Base-by-base conservation (phyloP, 345 rosid species). In the Syzygium aromaticum region DNA sequence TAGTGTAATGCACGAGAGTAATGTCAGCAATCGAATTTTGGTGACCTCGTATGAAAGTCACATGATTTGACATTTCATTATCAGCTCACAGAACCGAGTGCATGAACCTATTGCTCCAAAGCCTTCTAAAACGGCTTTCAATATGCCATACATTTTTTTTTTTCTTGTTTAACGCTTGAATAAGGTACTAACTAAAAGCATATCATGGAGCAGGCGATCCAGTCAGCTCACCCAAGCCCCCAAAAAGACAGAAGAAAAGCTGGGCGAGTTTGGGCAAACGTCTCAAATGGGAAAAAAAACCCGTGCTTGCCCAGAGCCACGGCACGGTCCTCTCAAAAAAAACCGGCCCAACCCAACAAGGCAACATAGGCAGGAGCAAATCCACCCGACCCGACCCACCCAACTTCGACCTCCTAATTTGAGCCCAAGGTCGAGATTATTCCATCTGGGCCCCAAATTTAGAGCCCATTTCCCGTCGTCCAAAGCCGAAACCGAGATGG, bases 11-110 rank as follows among this genome's bases (percentile, higher is more conserved):
- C 49, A 73, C 6, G 25, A 38, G 25, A 33, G 25, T 19, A 73
- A 38, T 0, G 8, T 6, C 1, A 38, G 1, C 3, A 16, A 38
- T 2, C 40, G 6, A 11, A 73, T 73, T 38, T 38, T 73, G 4
- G 3, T 1, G 8, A 73, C 49, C 43, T 21, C 15, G 1, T 38
- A 73, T 40, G 4, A 33, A 73, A 73, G 21, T 33, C 3, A 19
- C 25, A 38, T 73, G 49, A 19, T 9, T 19, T 19, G 15, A 38
- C 15, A 14, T 8, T 73, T 38, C 27, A 38, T 19, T 19, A 38
- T 73, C 14, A 19, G 23, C 27, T 19, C 49, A 10, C 8, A 33
- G 46, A 33, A 67, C 46, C 25, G 0, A 73, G 49, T 33, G 14
- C 82, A 73, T 4, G 14, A 10, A 11, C 12, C 0, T 9, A 73